A percentile compares a stretch with the other conserved stretches of the same genome.
Conservation (phyloP, 202 grass and related monocot species). For the Setaria viridis region DNA sequence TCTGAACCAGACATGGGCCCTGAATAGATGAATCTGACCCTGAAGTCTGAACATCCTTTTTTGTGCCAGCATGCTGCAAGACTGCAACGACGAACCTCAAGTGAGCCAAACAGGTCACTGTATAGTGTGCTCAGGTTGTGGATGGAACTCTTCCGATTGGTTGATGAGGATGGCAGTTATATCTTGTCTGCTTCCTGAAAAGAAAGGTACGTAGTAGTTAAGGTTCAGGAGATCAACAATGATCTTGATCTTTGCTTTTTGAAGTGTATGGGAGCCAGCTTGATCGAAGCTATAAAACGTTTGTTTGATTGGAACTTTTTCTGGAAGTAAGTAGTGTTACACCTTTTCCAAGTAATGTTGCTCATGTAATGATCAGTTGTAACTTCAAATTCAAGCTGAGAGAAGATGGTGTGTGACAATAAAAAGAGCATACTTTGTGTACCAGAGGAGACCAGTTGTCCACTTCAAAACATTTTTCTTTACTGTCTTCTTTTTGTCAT, state of each 20-base stretch:
- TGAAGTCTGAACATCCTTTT: conserved; percentile 34
- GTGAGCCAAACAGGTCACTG: background rate
- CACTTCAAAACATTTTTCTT: background rate
- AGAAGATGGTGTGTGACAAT: background rate
- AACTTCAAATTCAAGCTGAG: conserved; percentile 11
- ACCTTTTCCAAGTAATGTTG: background rate
- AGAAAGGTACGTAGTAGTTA: background rate
- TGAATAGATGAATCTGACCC: conserved; percentile 18
- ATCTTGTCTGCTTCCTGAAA: conserved; percentile 12
- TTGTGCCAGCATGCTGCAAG: conserved; percentile 29
- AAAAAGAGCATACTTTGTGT: background rate
- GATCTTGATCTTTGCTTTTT: conserved; percentile 18
- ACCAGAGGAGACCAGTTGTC: background rate
- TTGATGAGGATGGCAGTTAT: conserved; percentile 9
- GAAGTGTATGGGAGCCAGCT: conserved; percentile 28
- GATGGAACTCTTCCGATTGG: conserved; percentile 5
- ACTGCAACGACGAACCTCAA: background rate
- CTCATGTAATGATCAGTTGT: background rate
- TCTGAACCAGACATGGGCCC: conserved; percentile 13
- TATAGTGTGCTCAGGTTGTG: background rate
- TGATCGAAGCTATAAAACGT: background rate
- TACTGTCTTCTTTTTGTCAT: background rate
- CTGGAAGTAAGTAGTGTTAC: background rate
- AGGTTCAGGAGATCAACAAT: background rate
- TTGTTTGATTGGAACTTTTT: background rate